These are phyloP conservation scores for Bjerkandera adusta DNA, from an alignment of 1,284 basidiomycete species.

Conservation along the genomic window DNA sequence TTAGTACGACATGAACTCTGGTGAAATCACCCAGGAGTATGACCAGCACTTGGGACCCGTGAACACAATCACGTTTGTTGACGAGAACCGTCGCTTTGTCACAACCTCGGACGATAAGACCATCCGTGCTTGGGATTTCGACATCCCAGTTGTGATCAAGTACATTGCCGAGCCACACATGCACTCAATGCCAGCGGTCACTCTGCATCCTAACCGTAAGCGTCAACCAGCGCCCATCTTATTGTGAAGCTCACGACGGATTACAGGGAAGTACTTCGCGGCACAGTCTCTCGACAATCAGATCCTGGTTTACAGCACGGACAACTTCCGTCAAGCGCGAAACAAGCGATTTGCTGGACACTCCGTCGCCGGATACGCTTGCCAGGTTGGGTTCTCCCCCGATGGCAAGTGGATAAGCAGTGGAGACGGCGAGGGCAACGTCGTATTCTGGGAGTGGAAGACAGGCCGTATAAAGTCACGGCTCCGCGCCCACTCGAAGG, in stretches of 20 bases:
- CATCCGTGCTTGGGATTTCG: conserved; percentile 97
- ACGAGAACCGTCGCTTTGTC: conserved; percentile 95
- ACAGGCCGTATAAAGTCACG: conserved; percentile 92
- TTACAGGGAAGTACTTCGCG: conserved; percentile 90
- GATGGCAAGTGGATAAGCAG: conserved; percentile 98
- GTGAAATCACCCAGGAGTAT: conserved; percentile 97
- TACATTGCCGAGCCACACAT: conserved; percentile 99
- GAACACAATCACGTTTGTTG: conserved; percentile 98
- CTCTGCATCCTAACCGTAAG: conserved; percentile 90
- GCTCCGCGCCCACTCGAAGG: conserved; percentile 88
- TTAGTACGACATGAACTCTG: conserved; percentile 92
- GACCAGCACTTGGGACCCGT: conserved; percentile 98
- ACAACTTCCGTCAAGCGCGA: conserved; percentile 96
- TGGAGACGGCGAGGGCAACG: conserved; percentile 91
- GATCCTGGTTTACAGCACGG: conserved; percentile 94
- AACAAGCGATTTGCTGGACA: conserved; percentile 99
- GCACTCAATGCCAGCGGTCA: conserved; percentile 99
- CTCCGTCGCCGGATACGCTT: conserved; percentile 95
- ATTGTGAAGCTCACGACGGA: conserved; percentile 8
- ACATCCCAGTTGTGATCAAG: conserved; percentile 99
- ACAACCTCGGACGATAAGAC: conserved; percentile 99
- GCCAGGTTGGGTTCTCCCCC: conserved; percentile 94
- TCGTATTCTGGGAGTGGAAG: conserved; percentile 99
- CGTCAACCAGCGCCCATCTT: neutral
- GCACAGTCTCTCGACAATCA: conserved; percentile 98